These are phyloP conservation scores for Fomes fomentarius DNA, from an alignment of 1,284 basidiomycete species.

Conservation along the genomic window DNA sequence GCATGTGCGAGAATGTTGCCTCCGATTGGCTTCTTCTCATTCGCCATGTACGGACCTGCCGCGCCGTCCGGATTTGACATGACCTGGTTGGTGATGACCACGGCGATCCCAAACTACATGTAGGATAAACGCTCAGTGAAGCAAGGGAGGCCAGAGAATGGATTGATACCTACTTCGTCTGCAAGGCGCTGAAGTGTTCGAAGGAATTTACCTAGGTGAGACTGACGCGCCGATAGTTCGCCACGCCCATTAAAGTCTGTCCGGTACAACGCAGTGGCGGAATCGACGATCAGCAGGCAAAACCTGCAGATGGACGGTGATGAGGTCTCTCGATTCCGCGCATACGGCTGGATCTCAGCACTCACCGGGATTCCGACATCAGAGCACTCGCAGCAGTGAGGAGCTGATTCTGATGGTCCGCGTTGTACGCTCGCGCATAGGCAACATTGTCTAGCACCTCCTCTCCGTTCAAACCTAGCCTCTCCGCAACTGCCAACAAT, in stretches of 20 bases:
- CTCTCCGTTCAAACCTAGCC: slow-evolving; percentile 95
- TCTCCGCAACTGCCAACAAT: slow-evolving; percentile 92
- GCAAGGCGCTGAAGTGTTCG: slow-evolving; percentile 92
- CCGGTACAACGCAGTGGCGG: slow-evolving; percentile 94
- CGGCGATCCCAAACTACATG: slow-evolving; percentile 91
- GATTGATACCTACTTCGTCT: slow-evolving; percentile 76
- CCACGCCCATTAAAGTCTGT: slow-evolving; percentile 97
- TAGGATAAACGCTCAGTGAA: slow-evolving; percentile 5
- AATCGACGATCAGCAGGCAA: slow-evolving; percentile 95
- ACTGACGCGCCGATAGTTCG: slow-evolving; percentile 94
- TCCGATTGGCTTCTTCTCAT: slow-evolving; percentile 98
- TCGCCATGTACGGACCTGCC: slow-evolving; percentile 85
- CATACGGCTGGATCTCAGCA: slow-evolving; percentile 17
- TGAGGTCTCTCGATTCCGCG: slow-evolving; percentile 14
- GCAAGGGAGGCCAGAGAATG: not conserved
- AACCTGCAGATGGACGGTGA: slow-evolving; percentile 70
- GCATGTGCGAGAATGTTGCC: slow-evolving; percentile 98
- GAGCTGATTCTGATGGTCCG: slow-evolving; percentile 94
- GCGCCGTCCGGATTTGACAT: slow-evolving; percentile 97
- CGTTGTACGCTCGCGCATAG: slow-evolving; percentile 98
- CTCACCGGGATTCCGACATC: slow-evolving; percentile 95
- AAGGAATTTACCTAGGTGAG: slow-evolving; percentile 96
- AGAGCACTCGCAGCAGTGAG: slow-evolving; percentile 93
- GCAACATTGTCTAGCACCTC: slow-evolving; percentile 99
- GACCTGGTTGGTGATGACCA: slow-evolving; percentile 98